Evolutionary conservation across 116 monocot species (phyloP), one percentile per base, ranked within the genome.

Genomic region (Zostera marina): DNA sequence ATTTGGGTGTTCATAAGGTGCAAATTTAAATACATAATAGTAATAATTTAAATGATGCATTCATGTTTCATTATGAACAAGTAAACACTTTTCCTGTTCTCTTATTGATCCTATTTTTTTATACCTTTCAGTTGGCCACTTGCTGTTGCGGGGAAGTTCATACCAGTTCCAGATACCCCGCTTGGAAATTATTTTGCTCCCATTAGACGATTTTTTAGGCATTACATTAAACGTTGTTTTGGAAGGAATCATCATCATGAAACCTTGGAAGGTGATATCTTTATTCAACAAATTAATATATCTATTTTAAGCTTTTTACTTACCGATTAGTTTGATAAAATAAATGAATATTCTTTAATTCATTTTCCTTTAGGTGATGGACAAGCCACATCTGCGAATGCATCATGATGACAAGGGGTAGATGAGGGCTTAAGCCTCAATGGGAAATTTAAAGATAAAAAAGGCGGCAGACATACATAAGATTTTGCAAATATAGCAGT

Each of bases 91-190:
- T 32, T 32, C 1, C 5, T 26, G 26, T 32, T 32, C 32, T 32
- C 32, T 32, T 32, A 32, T 26, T 2, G 1, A 26, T n/a, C 45
- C 12, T n/a, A 47, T 14, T 22, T 38, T 38, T 21, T 53, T 13
- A 38, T 60, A 11, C 54, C 68, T 16, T 63, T 52, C 74, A 84
- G 84, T 61, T 84, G 84, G 84, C 84, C 84, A n/a, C 71, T 84
- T 38, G 84, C 76, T 11, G 10, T 79, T 40, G 20, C 77, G 7
- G 84, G 80, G 11, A 84, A 84, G 61, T 53, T 77, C 25, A 48
- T 84, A 41, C 80, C 84, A 20, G 84, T 80, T 48, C 79, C 84
- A 5, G 42, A 77, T 11, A 77, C 9, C 41, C 74, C 79, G 9
- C 68, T 76, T 44, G 43, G 12, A 9, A 68, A 67, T 10, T 76